Evolutionary conservation across 257 asterid genomes (phyloP), one percentile per base, ranked within the genome.

Genomic region (Forsythia suspensa): DNA sequence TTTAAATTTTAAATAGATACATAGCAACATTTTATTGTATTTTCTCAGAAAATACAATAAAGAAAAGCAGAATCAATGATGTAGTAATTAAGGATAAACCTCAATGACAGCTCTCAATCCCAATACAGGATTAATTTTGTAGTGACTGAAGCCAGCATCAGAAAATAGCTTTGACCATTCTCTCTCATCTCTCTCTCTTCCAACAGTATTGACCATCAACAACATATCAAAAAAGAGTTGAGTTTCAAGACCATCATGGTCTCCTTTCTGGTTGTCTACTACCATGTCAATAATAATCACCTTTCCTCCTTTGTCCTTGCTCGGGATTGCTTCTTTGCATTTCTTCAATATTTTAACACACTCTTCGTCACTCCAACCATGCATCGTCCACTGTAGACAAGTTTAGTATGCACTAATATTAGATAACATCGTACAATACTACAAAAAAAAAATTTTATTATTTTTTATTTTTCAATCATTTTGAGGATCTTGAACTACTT

Each of bases 261-360:
- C 65, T 12, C 43, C 63, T 75, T 37, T 29, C 36, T 42, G 6
- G 4, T 44, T 24, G 8, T 46, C 77, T 3, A 73, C 7, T 16
- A 82, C 72, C 1, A 36, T 61, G 20, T 80, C 84, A 9, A 79
- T 76, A 13, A 79, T 76, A 3, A 80, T 83, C 59, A 80, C 73
- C 65, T 80, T 76, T n/a, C 84, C 84, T 51, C 76, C 70, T 4
- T 52, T 73, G 13, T 70, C 73, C 12, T 79, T 79, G 9, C 20
- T 80, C 21, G 80, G 43, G 37, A 83, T 76, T 71, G 77, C 77
- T 71, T 80, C 77, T 71, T 76, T 80, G 1, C 84, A 80, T 59
- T 80, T 80, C 70, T 57, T 80, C 8, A 80, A 48, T 80, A 80
- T 76, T 38, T 76, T 42, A 8, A 44, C 44, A 21, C 46, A 44